A percentile compares a stretch with the other conserved stretches of the same genome.
Evolutionary conservation across 2,329 filamentous ascomycete species (phyloP).

Genomic region (Colletotrichum sp.): DNA sequence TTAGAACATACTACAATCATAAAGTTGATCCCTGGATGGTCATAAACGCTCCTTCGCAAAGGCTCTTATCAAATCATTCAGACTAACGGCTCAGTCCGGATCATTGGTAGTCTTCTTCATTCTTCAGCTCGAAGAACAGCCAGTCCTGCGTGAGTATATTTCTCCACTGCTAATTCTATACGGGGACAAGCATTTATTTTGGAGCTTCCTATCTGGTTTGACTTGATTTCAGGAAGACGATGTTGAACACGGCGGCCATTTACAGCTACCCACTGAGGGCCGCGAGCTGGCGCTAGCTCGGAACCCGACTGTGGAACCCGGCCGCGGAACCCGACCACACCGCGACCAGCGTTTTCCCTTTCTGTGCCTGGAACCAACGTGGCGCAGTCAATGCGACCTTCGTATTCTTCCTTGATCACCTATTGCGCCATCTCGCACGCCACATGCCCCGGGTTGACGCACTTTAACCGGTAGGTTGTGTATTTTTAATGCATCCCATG

Average conservation of each 20-base stretch:
- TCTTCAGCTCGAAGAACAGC: background rate
- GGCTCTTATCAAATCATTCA: fast-evolving
- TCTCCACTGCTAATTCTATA: fast-evolving
- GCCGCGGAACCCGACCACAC: background rate
- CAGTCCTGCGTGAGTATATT: fast-evolving
- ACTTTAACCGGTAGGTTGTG: background rate
- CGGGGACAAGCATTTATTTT: fast-evolving
- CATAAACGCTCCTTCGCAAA: fast-evolving
- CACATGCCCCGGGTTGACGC: background rate
- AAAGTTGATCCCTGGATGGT: background rate
- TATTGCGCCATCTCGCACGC: background rate
- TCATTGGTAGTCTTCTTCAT: background rate
- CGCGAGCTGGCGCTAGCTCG: background rate
- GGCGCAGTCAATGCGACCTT: background rate
- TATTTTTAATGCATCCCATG: background rate
- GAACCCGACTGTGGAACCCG: background rate
- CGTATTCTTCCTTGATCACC: background rate
- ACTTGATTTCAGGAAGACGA: background rate
- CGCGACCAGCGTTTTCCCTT: background rate
- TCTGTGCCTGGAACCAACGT: background rate
- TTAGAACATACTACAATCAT: background rate
- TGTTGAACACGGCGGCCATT: background rate
- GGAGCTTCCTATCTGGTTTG: fast-evolving
- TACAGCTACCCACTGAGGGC: background rate
- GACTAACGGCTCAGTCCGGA: background rate